Evolutionary conservation across 768 basidiomycete genomes (phyloP).

Genomic region (Tulasnella sp.): DNA sequence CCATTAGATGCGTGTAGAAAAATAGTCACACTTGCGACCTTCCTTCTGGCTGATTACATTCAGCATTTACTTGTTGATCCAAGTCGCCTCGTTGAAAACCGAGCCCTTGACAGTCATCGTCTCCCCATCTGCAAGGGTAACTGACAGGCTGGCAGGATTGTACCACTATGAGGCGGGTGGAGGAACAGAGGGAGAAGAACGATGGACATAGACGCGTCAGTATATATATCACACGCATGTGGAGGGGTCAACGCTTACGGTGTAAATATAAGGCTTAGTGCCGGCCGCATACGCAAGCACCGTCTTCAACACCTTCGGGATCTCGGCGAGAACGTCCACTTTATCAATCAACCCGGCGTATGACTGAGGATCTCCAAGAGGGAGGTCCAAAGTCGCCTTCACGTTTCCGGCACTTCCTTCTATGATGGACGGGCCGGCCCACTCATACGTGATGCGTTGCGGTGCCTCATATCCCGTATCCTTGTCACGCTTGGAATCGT

Average conservation of each 20-base stretch:
- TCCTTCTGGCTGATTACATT: too few relatives aligned
- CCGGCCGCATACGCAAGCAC: conserved; percentile 88
- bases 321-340: conserved; percentile 90
- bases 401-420: conserved; percentile 41
- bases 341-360: conserved; percentile 78
- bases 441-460: conserved; percentile 54
- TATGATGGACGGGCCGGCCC: conserved; percentile 61
- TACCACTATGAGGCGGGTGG: conserved; percentile 48
- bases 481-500: conserved; percentile 37
- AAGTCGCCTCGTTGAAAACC: conserved; percentile 84
- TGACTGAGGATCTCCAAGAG: conserved; percentile 45
- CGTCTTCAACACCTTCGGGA: conserved; percentile 84
- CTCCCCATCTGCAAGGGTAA: conserved; percentile 33
- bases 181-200: not conserved
- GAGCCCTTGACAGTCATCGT: conserved; percentile 43
- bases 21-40: too few relatives aligned
- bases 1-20: too few relatives aligned
- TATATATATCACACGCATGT: not conserved
- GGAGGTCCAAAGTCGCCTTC: conserved; percentile 43
- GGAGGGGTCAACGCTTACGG: conserved; percentile 43
- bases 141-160: conserved; percentile 41
- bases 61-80: conserved; percentile 34
- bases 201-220: not conserved
- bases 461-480: conserved; percentile 80
- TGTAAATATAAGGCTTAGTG: conserved; percentile 89